Evolutionary conservation across 306 rosid genomes (phyloP).

Genomic region (Pyrus bretschneideri): DNA sequence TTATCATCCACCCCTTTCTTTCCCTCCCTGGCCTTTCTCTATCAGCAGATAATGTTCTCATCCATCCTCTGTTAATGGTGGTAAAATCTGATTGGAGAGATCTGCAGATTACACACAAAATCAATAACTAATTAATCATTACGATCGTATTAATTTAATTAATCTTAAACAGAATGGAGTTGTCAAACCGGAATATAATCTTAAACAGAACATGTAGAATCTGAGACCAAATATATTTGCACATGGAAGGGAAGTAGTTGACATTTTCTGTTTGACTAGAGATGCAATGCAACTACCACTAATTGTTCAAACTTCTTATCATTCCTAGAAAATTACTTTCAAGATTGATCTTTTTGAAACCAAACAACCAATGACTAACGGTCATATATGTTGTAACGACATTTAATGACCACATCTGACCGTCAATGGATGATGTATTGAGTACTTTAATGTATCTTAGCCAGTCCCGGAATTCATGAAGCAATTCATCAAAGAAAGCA

Average conservation of each 20-base stretch:
- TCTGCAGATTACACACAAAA: slow-evolving; percentile 29
- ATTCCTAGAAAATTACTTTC: too few relatives aligned
- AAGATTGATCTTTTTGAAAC: neutral
- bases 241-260: slow-evolving; percentile 54
- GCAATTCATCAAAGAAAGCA: neutral
- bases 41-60: slow-evolving; percentile 45
- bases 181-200: slow-evolving; percentile 1
- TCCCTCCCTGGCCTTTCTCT: slow-evolving; percentile 59
- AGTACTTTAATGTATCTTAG: too few relatives aligned
- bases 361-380: neutral
- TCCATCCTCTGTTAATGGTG: slow-evolving; percentile 48
- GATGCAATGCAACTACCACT: slow-evolving; percentile 15
- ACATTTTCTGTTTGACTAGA: slow-evolving; percentile 42
- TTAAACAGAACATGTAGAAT: slow-evolving; percentile 3
- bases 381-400: neutral
- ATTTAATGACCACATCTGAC: neutral
- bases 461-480: too few relatives aligned
- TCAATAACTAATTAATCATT: neutral
- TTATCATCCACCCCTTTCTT: slow-evolving; percentile 95
- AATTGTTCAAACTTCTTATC: neutral
- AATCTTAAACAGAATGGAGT: neutral
- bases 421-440: neutral
- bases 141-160: neutral
- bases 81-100: slow-evolving; percentile 51
- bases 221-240: slow-evolving; percentile 11